phyloP scores from a whole-genome alignment of 371 early-diverging fungal genomes.

The Sporodiniella umbellata region DNA sequence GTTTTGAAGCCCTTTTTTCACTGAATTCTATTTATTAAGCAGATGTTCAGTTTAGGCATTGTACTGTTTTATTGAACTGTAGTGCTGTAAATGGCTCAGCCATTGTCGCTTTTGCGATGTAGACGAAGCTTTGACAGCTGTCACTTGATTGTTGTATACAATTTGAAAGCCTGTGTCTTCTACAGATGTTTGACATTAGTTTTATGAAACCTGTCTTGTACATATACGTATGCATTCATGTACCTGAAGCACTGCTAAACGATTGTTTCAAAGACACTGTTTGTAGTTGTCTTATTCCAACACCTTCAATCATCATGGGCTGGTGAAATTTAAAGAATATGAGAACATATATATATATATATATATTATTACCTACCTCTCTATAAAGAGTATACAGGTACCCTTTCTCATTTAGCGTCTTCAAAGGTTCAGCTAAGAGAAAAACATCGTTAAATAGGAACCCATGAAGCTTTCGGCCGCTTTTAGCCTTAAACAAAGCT shows the following conservation, averaged over 20 bases:
- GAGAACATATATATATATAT: neutral
- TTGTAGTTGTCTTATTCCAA: conserved; percentile 28
- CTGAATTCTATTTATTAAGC: too few relatives aligned
- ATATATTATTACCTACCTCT: conserved; percentile 37
- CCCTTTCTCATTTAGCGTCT: conserved; percentile 34
- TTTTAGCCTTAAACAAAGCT: conserved; percentile 75
- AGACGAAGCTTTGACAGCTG: conserved; percentile 56
- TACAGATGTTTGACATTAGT: too few relatives aligned
- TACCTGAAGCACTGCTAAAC: conserved; percentile 17
- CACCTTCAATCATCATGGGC: conserved; percentile 29
- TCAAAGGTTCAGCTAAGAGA: conserved; percentile 57
- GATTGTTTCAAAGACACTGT: conserved; percentile 29
- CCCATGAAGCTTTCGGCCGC: conserved; percentile 77
- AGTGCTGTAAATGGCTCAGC: conserved; percentile 55
- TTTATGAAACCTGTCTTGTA: too few relatives aligned
- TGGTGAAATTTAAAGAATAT: conserved; percentile 2
- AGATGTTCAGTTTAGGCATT: neutral
- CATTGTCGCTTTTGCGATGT: conserved; percentile 61
- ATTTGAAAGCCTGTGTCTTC: conserved; percentile 65
- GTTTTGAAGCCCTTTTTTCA: too few relatives aligned
- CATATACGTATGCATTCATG: too few relatives aligned
- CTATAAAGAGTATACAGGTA: conserved; percentile 54
- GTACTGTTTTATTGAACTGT: conserved; percentile 31
- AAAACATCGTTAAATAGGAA: conserved; percentile 89
- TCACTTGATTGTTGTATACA: conserved; percentile 48